Percentiles rank a stretch among this genome's conserved stretches.
Evolutionary conservation across 108 stramenopile species (phyloP).

Genomic region (Nitzschia palea): DNA sequence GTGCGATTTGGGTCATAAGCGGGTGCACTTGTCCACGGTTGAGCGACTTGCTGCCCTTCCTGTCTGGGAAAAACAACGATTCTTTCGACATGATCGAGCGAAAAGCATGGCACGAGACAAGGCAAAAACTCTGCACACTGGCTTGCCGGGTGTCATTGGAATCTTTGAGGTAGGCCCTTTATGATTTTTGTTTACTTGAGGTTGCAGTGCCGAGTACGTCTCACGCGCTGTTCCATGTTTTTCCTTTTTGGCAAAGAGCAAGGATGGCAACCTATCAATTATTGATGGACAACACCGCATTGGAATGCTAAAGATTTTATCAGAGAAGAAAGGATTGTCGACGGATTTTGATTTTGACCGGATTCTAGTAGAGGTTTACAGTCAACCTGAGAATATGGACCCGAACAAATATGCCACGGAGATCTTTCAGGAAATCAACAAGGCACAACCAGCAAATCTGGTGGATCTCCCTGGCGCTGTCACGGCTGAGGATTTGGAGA

Average conservation of each 20-base stretch:
- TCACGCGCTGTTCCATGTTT: not conserved
- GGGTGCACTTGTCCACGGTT: constrained; percentile 54
- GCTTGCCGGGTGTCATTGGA: constrained; percentile 77
- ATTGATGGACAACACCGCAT: constrained; percentile 91
- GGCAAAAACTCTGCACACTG: constrained; percentile 56
- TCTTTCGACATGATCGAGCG: constrained; percentile 73
- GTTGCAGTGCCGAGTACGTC: not conserved
- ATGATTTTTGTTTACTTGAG: not conserved
- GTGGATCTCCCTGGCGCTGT: constrained; percentile 78
- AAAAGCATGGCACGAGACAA: constrained; percentile 74
- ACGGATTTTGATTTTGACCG: constrained; percentile 57
- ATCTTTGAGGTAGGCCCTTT: constrained; percentile 55
- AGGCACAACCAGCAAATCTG: constrained; percentile 81
- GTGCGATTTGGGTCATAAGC: constrained; percentile 61
- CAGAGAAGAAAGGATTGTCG: constrained; percentile 31
- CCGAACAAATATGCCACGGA: constrained; percentile 50
- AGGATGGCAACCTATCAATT: constrained; percentile 61
- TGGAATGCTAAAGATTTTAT: constrained; percentile 76
- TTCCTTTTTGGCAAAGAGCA: constrained; percentile 27
- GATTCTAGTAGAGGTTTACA: constrained; percentile 83
- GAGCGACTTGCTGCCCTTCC: constrained; percentile 53
- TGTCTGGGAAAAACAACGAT: constrained; percentile 79
- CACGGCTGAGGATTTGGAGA: constrained; percentile 48
- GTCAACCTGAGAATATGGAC: constrained; percentile 13
- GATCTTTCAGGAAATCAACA: constrained; percentile 87